These are phyloP conservation scores for Ciborinia camelliae DNA, from an alignment of 2,329 filamentous ascomycete species.

Conservation along the genomic window DNA sequence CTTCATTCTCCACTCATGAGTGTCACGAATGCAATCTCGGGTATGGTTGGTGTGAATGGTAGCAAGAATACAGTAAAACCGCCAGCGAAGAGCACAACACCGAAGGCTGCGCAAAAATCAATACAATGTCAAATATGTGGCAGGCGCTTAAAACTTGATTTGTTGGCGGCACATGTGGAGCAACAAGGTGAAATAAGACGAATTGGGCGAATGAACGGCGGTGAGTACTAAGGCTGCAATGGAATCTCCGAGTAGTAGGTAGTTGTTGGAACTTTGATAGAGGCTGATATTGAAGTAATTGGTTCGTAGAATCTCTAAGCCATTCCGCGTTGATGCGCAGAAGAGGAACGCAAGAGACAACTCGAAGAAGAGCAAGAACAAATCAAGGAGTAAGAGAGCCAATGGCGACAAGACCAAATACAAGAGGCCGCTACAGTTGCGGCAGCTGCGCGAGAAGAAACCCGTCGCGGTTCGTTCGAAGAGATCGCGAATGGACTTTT, in stretches of 20 bases:
- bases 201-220: constrained; percentile 17
- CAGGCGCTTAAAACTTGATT: constrained; percentile 21
- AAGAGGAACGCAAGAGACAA: constrained; percentile 73
- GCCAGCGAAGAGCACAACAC: too few relatives aligned
- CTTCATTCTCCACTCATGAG: constrained; percentile 89
- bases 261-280: constrained; percentile 58
- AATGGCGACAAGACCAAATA: constrained; percentile 39
- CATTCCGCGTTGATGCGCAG: constrained; percentile 88
- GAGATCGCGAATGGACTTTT: constrained; percentile 92
- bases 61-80: too few relatives aligned
- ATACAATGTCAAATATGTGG: too few relatives aligned
- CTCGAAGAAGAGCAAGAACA: constrained; percentile 68
- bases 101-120: too few relatives aligned
- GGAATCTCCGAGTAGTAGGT: neutral
- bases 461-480: constrained; percentile 78
- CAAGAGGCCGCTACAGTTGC: constrained; percentile 23
- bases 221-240: constrained; percentile 18
- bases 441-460: constrained; percentile 24
- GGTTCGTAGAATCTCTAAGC: constrained; percentile 90
- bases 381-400: constrained; percentile 57
- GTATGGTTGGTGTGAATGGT: constrained; percentile 84
- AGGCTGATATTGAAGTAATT: constrained; percentile 83
- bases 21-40: constrained; percentile 80
- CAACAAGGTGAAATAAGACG: constrained; percentile 1
- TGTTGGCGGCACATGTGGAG: constrained; percentile 21